Evolutionary conservation across 805 yeast genomes (phyloP), one percentile per base, ranked within the genome.

Genomic region (Saccharomycopsis sp.): DNA sequence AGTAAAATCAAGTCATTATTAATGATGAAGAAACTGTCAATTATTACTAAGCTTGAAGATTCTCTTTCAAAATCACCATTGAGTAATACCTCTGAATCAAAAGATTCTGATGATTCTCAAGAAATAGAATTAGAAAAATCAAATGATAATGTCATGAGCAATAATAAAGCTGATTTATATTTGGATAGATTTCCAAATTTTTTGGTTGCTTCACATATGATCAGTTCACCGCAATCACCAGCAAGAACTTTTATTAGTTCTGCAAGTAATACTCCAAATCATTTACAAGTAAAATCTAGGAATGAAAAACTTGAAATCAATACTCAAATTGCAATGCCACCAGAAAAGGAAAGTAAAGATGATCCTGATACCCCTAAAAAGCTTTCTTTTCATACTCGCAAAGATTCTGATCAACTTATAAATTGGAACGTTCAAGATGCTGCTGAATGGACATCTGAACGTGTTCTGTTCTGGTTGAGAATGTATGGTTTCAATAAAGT

Each of bases 401-500:
- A 34, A 15, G 42, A 42, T 30, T 44, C 50, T 3, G 8, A 30
- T 10, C 13, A 35, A 12, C 10, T 47, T 5, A 46, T 59, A 2
- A 53, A 61, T 2, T 74, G 78, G 78, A 64, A 67, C 19, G 72
- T 70, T 0, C 63, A 64, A 25, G 65, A 66, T 40, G 74, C 81
- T 1, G 67, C 65, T 4, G 78, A 74, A 44, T 86, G 96, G 96
- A 74, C 79, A 1, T 61, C 71, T 47, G 74, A 69, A n/a, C 66
- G 81, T 39, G 88, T 86, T 1, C 44, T 67, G 0, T 55, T 61
- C 36, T 87, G 95, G 94, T 64, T 87, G 20, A 76, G 70, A 5
- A 50, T 58, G n/a, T 69, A 86, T 54, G 67, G 70, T 17, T 87
- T 87, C 58, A 79, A 80, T 49, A 71, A 68, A 3, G 63, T 78